These are phyloP conservation scores for Rhizopogon parksii DNA, from an alignment of 1,284 basidiomycete species.

Conservation along the genomic window DNA sequence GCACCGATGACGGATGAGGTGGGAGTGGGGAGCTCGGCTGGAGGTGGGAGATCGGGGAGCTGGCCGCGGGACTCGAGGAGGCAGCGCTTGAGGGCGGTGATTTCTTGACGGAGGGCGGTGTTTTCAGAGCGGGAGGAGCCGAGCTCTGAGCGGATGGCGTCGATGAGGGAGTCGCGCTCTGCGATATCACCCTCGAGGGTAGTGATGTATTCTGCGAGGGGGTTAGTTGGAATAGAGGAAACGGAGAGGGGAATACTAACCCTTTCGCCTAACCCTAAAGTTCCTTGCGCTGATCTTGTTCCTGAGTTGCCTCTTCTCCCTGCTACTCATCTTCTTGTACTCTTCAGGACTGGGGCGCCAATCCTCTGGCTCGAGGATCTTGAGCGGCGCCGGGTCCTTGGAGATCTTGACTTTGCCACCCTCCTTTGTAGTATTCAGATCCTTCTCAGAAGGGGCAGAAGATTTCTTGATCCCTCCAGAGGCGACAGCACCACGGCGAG, in stretches of 20 bases:
- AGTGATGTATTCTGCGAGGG: slow-evolving; percentile 76
- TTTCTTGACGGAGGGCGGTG: slow-evolving; percentile 76
- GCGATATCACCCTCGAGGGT: slow-evolving; percentile 92
- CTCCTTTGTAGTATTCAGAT: slow-evolving; percentile 14
- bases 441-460: slow-evolving; percentile 28
- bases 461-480: slow-evolving; percentile 66
- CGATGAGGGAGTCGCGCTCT: slow-evolving; percentile 86
- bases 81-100: slow-evolving; percentile 75
- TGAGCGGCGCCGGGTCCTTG: slow-evolving; percentile 14
- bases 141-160: slow-evolving; percentile 82
- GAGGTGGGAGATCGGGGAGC: slow-evolving; percentile 39
- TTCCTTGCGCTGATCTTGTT: slow-evolving; percentile 97
- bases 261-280: slow-evolving; percentile 90
- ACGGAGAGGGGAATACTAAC: slow-evolving; percentile 33
- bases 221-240: not conserved
- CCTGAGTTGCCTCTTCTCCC: slow-evolving; percentile 92
- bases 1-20: slow-evolving; percentile 29
- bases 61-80: slow-evolving; percentile 55
- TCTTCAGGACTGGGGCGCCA: slow-evolving; percentile 87
- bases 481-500: slow-evolving; percentile 62
- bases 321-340: slow-evolving; percentile 91
- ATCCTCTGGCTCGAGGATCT: slow-evolving; percentile 47
- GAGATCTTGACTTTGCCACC: slow-evolving; percentile 15
- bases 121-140: slow-evolving; percentile 79
- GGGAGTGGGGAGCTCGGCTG: slow-evolving; percentile 31